Conservation (phyloP, 495 filamentous ascomycete species). For the Neurospora intermedia region DNA sequence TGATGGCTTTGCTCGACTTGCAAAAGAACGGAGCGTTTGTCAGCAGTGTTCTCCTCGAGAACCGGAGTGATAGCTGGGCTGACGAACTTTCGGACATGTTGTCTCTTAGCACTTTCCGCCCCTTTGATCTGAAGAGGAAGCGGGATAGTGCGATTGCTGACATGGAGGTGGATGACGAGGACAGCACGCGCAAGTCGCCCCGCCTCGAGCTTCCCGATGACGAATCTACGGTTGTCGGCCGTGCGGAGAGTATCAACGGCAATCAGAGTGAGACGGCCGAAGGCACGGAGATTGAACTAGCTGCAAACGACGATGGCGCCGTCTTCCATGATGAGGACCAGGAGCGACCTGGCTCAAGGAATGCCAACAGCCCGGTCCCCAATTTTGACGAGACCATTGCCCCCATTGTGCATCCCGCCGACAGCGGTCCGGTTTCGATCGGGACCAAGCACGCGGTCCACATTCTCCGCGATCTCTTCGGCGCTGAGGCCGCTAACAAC, state of each 20-base stretch:
- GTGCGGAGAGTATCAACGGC: conserved; percentile 40
- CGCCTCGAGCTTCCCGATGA: conserved; percentile 62
- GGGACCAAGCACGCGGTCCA: conserved; percentile 95
- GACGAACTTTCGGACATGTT: conserved; percentile 81
- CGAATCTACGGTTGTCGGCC: conserved; percentile 29
- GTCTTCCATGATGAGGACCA: conserved; percentile 38
- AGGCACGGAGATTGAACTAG: conserved; percentile 52
- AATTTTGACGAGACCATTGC: conserved; percentile 67
- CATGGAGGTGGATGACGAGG: conserved; percentile 55
- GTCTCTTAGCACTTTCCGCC: conserved; percentile 67
- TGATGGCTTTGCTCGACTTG: conserved; percentile 80
- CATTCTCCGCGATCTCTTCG: conserved; percentile 80
- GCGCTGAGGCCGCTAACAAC: conserved; percentile 47
- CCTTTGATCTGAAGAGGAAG: conserved; percentile 85
- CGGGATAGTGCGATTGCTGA: conserved; percentile 81
- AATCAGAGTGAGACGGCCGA: conserved; percentile 38
- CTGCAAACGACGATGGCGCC: conserved; percentile 43
- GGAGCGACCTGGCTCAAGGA: conserved; percentile 28
- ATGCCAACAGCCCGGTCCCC: conserved; percentile 30
- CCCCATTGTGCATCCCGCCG: conserved; percentile 63
- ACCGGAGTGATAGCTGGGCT: conserved; percentile 69
- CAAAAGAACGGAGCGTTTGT: conserved; percentile 85
- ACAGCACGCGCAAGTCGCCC: conserved; percentile 48
- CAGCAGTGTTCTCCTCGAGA: conserved; percentile 64
- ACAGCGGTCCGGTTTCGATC: conserved; percentile 72